These are phyloP conservation scores for Solanum tarijense DNA, from an alignment of 257 asterid genomes.

Conservation along the genomic window DNA sequence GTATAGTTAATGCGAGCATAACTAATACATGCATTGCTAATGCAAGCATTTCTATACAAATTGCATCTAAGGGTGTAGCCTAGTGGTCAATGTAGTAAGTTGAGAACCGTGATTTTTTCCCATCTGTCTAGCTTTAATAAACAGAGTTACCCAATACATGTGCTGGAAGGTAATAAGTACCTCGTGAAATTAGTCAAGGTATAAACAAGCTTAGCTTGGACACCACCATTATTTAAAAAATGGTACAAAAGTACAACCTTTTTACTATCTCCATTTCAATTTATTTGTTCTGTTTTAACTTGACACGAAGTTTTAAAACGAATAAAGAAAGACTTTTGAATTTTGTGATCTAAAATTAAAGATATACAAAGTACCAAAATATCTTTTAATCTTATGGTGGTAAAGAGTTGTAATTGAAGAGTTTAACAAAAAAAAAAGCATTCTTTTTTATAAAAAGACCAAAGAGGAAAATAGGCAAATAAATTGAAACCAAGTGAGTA, in stretches of 20 bases:
- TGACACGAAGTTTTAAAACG: no score
- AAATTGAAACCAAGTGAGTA: not conserved
- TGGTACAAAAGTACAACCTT: not conserved
- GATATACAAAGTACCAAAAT: no score
- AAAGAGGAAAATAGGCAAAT: not conserved
- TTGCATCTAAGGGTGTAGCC: not conserved
- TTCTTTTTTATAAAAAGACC: not conserved
- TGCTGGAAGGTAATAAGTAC: not conserved
- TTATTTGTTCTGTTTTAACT: not conserved
- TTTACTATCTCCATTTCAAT: not conserved
- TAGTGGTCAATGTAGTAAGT: not conserved
- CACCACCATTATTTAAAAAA: not conserved
- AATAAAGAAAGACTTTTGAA: no score
- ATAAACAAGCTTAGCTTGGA: not conserved
- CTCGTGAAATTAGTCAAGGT: not conserved
- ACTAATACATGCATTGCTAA: no score
- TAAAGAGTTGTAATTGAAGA: not conserved
- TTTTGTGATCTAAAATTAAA: no score
- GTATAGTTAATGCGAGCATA: no score
- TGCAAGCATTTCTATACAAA: not conserved
- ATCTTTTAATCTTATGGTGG: not conserved
- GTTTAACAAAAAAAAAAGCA: not conserved
- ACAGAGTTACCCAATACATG: no score
- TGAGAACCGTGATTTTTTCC: not conserved
- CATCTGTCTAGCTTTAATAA: not conserved